Conservation (phyloP, 78 protist species). For the Dictyostelium firmibasis region DNA sequence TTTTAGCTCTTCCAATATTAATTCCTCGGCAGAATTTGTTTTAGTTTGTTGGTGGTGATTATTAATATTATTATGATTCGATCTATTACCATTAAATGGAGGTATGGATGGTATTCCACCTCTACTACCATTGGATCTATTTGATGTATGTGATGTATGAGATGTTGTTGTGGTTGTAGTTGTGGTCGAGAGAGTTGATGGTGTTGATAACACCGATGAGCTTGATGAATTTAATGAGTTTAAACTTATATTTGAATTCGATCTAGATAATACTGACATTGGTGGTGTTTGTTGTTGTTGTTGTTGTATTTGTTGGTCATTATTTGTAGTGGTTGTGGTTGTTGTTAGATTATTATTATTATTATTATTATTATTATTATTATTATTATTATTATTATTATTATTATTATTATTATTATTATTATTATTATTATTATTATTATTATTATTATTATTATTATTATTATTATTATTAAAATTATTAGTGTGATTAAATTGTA, state of each 20-base stretch:
- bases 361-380: neutral
- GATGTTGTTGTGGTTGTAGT: constrained; percentile 7
- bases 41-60: neutral
- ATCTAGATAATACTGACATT: neutral
- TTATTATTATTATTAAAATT: neutral
- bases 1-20: neutral
- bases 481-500: neutral
- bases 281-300: neutral
- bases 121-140: neutral
- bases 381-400: neutral
- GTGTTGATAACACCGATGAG: neutral
- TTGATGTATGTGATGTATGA: neutral
- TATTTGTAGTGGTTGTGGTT: neutral
- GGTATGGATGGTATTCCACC: neutral
- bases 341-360: neutral
- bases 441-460: neutral
- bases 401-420: too few relatives aligned
- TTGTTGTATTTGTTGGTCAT: neutral
- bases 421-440: neutral
- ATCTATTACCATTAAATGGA: neutral
- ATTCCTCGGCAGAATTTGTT: neutral
- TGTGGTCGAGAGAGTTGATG: neutral
- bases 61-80: neutral
- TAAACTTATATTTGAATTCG: neutral
- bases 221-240: neutral